These are phyloP conservation scores for Isochrysis galbana DNA, from an alignment of 78 protist species.

Conservation along the genomic window DNA sequence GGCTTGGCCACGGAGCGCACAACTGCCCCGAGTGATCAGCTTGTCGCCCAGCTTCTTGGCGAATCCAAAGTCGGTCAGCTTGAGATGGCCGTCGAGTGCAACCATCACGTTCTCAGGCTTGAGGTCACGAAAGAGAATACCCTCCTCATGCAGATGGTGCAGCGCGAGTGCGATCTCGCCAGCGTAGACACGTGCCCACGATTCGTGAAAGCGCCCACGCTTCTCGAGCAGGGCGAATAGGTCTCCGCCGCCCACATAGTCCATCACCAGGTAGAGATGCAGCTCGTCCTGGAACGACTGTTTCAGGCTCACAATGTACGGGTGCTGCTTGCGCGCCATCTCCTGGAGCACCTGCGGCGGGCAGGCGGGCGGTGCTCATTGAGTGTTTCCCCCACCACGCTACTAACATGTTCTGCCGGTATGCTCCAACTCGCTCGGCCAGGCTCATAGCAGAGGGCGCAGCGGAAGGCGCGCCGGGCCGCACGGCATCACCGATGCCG, in stretches of 20 bases:
- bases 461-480: too few relatives aligned
- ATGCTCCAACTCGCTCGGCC: too few relatives aligned
- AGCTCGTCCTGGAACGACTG: neutral
- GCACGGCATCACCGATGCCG: too few relatives aligned
- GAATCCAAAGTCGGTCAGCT: neutral
- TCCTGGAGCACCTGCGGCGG: too few relatives aligned
- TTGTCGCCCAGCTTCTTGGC: neutral
- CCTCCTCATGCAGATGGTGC: neutral
- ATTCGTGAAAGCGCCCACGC: neutral
- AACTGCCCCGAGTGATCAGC: neutral
- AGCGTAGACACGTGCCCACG: neutral
- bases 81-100: neutral
- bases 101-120: neutral
- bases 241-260: neutral
- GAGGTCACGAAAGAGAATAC: neutral
- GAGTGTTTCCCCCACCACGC: too few relatives aligned
- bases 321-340: too few relatives aligned
- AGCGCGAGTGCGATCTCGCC: neutral
- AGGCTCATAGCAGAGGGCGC: too few relatives aligned
- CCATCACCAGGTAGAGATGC: neutral
- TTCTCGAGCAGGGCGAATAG: neutral
- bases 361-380: neutral
- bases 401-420: too few relatives aligned
- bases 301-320: neutral
- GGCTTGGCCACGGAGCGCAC: too few relatives aligned